Evolutionary conservation across 2,329 filamentous ascomycete genomes (phyloP).

Genomic region (Biscogniauxia mediterranea): DNA sequence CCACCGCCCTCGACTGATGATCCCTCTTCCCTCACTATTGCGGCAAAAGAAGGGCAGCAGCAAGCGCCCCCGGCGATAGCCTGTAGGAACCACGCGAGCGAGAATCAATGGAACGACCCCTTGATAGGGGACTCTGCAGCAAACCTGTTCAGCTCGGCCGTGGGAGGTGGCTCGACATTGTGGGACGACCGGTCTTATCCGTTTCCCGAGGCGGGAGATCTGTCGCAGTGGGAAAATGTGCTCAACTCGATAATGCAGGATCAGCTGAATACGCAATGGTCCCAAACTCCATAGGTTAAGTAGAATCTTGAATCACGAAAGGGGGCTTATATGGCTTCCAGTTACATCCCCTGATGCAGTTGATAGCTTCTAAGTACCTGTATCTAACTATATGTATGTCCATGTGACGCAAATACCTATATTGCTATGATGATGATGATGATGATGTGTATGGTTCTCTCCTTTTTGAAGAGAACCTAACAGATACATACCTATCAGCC

Average conservation of each 20-base stretch:
- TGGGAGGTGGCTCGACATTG: constrained; percentile 4
- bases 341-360: too few species aligned
- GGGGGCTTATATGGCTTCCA: too few species aligned
- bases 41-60: neutral
- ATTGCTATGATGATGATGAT: too few species aligned
- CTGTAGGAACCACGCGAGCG: neutral
- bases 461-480: too few species aligned
- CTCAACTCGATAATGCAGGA: constrained; percentile 4
- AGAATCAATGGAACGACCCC: neutral
- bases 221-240: constrained; percentile 1
- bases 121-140: neutral
- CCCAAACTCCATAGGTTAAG: neutral
- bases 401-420: too few species aligned
- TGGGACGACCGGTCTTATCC: constrained; percentile 17
- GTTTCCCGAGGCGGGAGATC: constrained; percentile 6
- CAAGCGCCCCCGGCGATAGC: neutral
- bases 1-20: neutral
- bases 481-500: too few species aligned
- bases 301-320: neutral
- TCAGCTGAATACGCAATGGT: neutral
- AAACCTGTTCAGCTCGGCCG: neutral
- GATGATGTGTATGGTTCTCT: too few species aligned
- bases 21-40: neutral
- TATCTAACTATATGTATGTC: too few species aligned
- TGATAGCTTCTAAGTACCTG: too few species aligned